phyloP scores from a whole-genome alignment of 2,329 filamentous ascomycete species.

The Helotiales sp. region DNA sequence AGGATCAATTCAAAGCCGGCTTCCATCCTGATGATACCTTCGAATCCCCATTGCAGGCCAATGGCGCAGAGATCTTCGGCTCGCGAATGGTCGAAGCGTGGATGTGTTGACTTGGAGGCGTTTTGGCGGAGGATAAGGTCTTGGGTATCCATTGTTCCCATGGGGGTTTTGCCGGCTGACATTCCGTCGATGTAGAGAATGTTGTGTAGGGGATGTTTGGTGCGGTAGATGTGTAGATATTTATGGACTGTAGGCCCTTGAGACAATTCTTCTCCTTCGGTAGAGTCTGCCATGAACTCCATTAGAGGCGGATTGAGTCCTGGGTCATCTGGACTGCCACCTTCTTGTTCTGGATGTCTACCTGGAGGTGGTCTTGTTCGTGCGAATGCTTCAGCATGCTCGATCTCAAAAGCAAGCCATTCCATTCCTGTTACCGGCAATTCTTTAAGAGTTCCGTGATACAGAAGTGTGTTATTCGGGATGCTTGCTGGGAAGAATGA shows the following conservation, averaged over 20 bases:
- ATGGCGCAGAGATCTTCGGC: slow-evolving; percentile 46
- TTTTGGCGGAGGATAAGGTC: background rate
- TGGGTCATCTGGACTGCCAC: background rate
- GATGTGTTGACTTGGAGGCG: background rate
- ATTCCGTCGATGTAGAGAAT: background rate
- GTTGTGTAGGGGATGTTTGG: background rate
- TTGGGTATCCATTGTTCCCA: slow-evolving; percentile 4
- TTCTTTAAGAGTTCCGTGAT: slow-evolving; percentile 57
- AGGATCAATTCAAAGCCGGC: slow-evolving; percentile 70
- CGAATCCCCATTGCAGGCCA: slow-evolving; percentile 53
- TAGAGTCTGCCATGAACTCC: too few species aligned
- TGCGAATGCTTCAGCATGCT: slow-evolving; percentile 70
- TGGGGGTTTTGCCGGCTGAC: slow-evolving; percentile 1
- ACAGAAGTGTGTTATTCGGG: slow-evolving; percentile 63
- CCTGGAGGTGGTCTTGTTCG: background rate
- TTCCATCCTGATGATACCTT: slow-evolving; percentile 67
- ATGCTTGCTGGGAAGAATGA: slow-evolving; percentile 67
- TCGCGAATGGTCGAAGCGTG: background rate
- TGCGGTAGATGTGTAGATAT: slow-evolving; percentile 6
- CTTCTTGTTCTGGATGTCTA: background rate
- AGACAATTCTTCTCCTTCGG: too few species aligned
- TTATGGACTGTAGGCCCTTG: too few species aligned
- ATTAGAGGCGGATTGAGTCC: slow-evolving; percentile 1
- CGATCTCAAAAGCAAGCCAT: slow-evolving; percentile 76
- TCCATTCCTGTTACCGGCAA: slow-evolving; percentile 56